Percentiles rank a stretch among this genome's conserved stretches.
Conservation (phyloP, 2,329 filamentous ascomycete species). For the Penicillium sp. region DNA sequence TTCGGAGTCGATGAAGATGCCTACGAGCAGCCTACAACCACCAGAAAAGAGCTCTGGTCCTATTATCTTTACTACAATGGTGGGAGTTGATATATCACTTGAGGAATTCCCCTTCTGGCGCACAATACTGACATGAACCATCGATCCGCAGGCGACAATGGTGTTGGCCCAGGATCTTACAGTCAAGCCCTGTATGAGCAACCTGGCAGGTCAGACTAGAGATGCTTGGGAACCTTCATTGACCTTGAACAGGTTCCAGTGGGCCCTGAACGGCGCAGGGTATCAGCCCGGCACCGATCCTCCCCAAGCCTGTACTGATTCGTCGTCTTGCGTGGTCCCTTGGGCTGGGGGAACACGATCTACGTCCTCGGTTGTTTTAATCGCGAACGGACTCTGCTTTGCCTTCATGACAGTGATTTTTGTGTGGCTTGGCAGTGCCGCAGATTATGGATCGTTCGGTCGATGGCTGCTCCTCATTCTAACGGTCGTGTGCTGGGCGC, state of each 20-base stretch:
- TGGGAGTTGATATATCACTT: slow-evolving; percentile 7
- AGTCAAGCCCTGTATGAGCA: slow-evolving; percentile 42
- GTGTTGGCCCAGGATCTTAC: slow-evolving; percentile 44
- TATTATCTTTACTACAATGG: slow-evolving; percentile 48
- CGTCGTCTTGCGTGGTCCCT: slow-evolving; percentile 40
- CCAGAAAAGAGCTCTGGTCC: slow-evolving; percentile 43
- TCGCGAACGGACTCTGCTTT: slow-evolving; percentile 45
- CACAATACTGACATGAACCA: too few relatives aligned
- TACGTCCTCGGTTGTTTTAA: slow-evolving; percentile 41
- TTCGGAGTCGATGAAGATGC: slow-evolving; percentile 39
- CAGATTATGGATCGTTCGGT: slow-evolving; percentile 45
- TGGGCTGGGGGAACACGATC: slow-evolving; percentile 41
- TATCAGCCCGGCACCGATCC: slow-evolving; percentile 39
- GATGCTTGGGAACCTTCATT: too few relatives aligned
- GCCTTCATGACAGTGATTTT: slow-evolving; percentile 46
- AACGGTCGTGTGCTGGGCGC: slow-evolving; percentile 43
- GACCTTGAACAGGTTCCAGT: slow-evolving; percentile 42
- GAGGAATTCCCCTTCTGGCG: too few relatives aligned
- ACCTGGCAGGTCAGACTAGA: too few relatives aligned
- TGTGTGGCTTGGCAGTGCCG: slow-evolving; percentile 42
- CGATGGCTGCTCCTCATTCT: slow-evolving; percentile 42
- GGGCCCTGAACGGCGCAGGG: slow-evolving; percentile 39
- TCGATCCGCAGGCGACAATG: slow-evolving; percentile 39
- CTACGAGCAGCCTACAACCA: slow-evolving; percentile 41
- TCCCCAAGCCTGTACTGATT: slow-evolving; percentile 29